Base-by-base conservation (phyloP, 345 rosid genomes). In the Viola odorata region DNA sequence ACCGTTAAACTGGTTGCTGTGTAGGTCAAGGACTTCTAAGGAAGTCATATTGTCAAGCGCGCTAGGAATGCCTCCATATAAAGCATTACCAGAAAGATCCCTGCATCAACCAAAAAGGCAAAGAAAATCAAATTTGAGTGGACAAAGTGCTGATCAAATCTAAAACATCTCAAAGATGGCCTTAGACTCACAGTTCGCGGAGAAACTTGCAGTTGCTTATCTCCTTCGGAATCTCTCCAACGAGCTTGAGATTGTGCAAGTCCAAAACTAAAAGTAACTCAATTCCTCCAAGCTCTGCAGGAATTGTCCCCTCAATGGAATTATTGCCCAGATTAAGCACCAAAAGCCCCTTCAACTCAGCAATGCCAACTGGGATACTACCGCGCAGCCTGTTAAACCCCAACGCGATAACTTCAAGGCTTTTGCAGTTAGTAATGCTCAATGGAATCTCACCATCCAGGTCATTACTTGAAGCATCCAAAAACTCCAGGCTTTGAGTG, bases 21-120 rank as follows among this genome's bases (percentile, higher is more conserved):
- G 96, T 45, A 88, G 73, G 67, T 91, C 90, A 52, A 91, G 95
- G 15, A 91, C 74, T 84, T 89, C 73, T 55, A 91, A 77, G 75
- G 76, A 73, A 58, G 86, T 78, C 80, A 91, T 74, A 78, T 89
- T 86, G 68, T 79, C 68, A 57, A 91, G 67, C 14, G 81, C 72
- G 58, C 45, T 61, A n/a, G 96, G 85, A 69, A 89, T 78, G 63
- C 78, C 81, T 65, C 96, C 95, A 61, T 65, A 77, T 60, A 91
- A 73, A 39, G 45, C 69, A 86, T 91, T 91, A 12, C 85, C 87
- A 57, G 96, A 89, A 61, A 91, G 68, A 81, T 91, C 86, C 82
- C 97, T 94, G 91, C 83, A 81, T 61, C 61, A 23, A 23, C 32
- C 32, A 71, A 66, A 41, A 75, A 14, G 66, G 47, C 53, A 55